phyloP scores from a whole-genome alignment of 2,329 filamentous ascomycete species.

The Ascochyta lentis region DNA sequence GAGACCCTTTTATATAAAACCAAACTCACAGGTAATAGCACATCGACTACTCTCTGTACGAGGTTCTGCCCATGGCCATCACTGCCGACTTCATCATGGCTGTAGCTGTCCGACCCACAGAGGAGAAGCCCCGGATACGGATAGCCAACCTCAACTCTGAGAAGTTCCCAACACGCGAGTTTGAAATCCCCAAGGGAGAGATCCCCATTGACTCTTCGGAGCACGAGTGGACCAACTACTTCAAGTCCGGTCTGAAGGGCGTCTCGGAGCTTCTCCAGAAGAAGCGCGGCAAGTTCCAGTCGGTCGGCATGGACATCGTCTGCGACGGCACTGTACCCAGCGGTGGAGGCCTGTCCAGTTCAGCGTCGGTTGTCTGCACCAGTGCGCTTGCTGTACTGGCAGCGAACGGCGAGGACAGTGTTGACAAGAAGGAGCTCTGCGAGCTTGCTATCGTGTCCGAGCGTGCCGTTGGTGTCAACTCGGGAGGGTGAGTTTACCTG shows the following conservation, averaged over 20 bases:
- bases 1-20: neutral
- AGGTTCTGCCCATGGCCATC: slow-evolving; percentile 94
- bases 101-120: slow-evolving; percentile 64
- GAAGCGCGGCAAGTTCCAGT: slow-evolving; percentile 70
- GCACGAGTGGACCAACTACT: slow-evolving; percentile 98
- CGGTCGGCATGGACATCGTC: slow-evolving; percentile 82
- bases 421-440: slow-evolving; percentile 90
- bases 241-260: slow-evolving; percentile 87
- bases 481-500: slow-evolving; percentile 72
- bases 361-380: slow-evolving; percentile 90
- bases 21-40: slow-evolving; percentile 60
- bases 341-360: slow-evolving; percentile 90
- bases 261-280: slow-evolving; percentile 77
- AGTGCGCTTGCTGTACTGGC: slow-evolving; percentile 87
- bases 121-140: slow-evolving; percentile 67
- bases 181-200: slow-evolving; percentile 69
- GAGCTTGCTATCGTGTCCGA: slow-evolving; percentile 95
- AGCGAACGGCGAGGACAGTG: slow-evolving; percentile 77
- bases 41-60: slow-evolving; percentile 97
- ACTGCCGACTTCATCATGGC: slow-evolving; percentile 90
- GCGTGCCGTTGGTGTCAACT: slow-evolving; percentile 93
- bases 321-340: slow-evolving; percentile 92
- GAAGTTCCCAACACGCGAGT: slow-evolving; percentile 78
- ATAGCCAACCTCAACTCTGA: slow-evolving; percentile 79
- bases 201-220: slow-evolving; percentile 77